Conservation (phyloP, 2,329 filamentous ascomycete genomes). For the Teratosphaeria epicoccoides region DNA sequence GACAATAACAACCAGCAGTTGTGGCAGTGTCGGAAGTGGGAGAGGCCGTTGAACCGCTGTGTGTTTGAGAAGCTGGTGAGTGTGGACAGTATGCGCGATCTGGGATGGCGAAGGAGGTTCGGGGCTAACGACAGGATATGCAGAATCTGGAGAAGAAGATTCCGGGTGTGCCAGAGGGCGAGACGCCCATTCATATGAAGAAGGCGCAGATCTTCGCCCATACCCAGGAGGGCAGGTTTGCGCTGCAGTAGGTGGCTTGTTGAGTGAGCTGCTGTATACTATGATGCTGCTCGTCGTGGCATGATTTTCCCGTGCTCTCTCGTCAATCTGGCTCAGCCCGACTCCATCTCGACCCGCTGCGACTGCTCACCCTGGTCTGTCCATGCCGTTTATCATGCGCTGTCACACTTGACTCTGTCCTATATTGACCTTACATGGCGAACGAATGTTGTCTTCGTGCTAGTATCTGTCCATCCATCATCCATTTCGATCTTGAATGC, state of each 20-base stretch:
- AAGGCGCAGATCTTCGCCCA: constrained; percentile 35
- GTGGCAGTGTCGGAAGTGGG: constrained; percentile 82
- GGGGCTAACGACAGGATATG: background rate
- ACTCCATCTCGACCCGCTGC: background rate
- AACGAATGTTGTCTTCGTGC: no score
- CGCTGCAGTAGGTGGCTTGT: background rate
- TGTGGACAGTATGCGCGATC: constrained; percentile 12
- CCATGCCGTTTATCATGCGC: no score
- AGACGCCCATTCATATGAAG: constrained; percentile 39
- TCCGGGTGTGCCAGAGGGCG: constrained; percentile 39
- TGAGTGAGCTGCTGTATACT: background rate
- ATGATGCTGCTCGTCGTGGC: background rate
- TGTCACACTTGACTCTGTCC: no score
- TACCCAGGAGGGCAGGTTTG: background rate
- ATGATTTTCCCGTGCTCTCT: background rate
- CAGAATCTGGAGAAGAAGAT: constrained; percentile 44
- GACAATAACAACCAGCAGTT: constrained; percentile 97
- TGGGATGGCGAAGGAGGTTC: background rate
- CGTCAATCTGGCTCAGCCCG: background rate
- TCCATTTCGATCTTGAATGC: background rate
- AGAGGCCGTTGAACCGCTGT: constrained; percentile 88
- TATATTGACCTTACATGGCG: no score
- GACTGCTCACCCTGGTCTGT: background rate
- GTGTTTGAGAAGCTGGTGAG: constrained; percentile 90
- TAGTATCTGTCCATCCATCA: no score